Percentiles rank a stretch among this genome's conserved stretches.
Conservation (phyloP, 148 eudicot genomes). For the Vaccinium macrocarpon region DNA sequence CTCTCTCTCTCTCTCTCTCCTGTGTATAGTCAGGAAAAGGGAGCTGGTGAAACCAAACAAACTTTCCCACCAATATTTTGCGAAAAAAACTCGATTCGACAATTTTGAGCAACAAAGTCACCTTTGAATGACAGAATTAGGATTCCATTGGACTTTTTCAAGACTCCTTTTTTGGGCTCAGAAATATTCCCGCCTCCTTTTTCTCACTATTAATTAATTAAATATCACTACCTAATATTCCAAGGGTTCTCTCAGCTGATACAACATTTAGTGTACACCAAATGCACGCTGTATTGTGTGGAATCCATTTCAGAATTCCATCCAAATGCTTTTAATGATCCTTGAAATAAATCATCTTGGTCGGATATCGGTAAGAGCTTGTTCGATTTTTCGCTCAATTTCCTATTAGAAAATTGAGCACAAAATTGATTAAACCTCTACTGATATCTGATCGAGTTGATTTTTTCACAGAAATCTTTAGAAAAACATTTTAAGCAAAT, state of each 20-base stretch:
- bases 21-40: background rate
- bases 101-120: slow-evolving; percentile 19
- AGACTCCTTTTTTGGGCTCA: background rate
- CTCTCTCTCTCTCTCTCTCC: background rate
- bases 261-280: too few relatives aligned
- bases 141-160: slow-evolving; percentile 20
- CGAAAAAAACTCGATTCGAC: slow-evolving; percentile 13
- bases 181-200: background rate
- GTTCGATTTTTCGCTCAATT: too few relatives aligned
- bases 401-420: too few relatives aligned
- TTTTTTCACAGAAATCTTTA: too few relatives aligned
- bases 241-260: background rate
- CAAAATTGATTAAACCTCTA: too few relatives aligned
- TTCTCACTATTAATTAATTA: background rate
- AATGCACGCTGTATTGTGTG: too few relatives aligned
- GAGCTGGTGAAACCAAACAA: slow-evolving; percentile 22
- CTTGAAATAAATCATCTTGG: too few relatives aligned
- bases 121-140: slow-evolving; percentile 14
- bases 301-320: too few relatives aligned
- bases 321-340: too few relatives aligned
- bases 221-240: background rate
- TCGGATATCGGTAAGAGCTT: too few relatives aligned
- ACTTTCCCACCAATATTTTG: slow-evolving; percentile 20
- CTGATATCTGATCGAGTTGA: too few relatives aligned
- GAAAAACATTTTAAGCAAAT: too few relatives aligned